Evolutionary conservation across 768 basidiomycete species (phyloP), one percentile per base, ranked within the genome.

Genomic region (Boletus tomentosulus): DNA sequence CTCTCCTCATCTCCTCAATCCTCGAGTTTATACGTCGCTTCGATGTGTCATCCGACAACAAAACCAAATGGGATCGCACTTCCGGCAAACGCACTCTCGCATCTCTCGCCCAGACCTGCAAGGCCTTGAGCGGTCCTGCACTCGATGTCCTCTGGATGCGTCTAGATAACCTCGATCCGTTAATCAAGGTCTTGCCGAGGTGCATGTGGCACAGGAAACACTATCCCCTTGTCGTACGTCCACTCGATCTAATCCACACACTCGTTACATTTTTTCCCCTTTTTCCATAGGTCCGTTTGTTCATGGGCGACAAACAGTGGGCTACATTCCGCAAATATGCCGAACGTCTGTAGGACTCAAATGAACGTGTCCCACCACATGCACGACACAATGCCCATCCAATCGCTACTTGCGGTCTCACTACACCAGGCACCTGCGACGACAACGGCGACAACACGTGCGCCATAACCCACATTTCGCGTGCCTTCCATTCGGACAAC

Each of bases 121-220:
- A 50, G 11, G 51, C 62, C 0, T 54, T 68, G 42, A 62, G 57
- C 27, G 49, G 27, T n/a, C 54, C 61, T 1, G 59, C 67, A 1
- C 27, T 69, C n/a, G 67, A 69, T 57, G 51, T 38, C 1, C 59
- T 70, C 6, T 69, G 67, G 67, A 61, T 61, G 65, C 56, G 59
- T 43, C 55, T 66, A 1, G 65, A 66, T n/a, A 59, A 45, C 28
- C 65, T 66, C 16, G 65, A 66, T 57, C 65, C 65, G 0, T 44
- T 66, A 43, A 66, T 66, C 19, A 64, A 52, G 13, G 54, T 66
- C 13, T 53, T 66, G 15, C 65, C 65, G 10, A 53, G 57, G 2
- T 57, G 61, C 27, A 65, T 66, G 59, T 66, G 66, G 66, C 48
- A 53, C 11, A 67, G 57, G 33, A 66, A 57, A 49, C 58, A 46